Evolutionary conservation across 75 land plant genomes (phyloP).

Genomic region (Ceratopteris richardii): DNA sequence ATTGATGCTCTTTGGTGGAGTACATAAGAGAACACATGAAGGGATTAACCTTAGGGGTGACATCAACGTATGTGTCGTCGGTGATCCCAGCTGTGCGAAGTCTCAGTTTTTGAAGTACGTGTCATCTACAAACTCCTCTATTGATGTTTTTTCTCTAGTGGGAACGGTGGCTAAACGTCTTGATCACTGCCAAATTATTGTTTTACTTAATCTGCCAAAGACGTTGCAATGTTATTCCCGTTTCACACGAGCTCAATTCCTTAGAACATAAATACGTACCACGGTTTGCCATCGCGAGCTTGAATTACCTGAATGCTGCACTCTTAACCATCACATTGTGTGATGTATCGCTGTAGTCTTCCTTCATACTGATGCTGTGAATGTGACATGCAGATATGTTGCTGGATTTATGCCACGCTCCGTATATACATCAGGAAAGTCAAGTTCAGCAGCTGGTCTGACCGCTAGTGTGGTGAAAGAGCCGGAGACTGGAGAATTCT

Average conservation of each 20-base stretch:
- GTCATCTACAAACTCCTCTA: background rate
- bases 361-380: too few relatives aligned
- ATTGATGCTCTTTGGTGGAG: slow-evolving; percentile 96
- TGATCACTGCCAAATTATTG: too few relatives aligned
- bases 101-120: slow-evolving; percentile 83
- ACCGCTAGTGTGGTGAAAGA: slow-evolving; percentile 98
- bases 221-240: too few relatives aligned
- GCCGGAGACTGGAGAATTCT: slow-evolving; percentile 98
- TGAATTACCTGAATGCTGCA: too few relatives aligned
- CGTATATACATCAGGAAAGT: slow-evolving; percentile 96
- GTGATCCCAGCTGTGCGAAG: slow-evolving; percentile 98
- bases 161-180: too few relatives aligned
- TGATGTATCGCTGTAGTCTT: too few relatives aligned
- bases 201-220: too few relatives aligned
- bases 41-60: slow-evolving; percentile 97
- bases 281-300: too few relatives aligned
- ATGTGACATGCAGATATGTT: slow-evolving; percentile 86
- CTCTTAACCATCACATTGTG: too few relatives aligned
- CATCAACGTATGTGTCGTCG: slow-evolving; percentile 95
- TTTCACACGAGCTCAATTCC: too few relatives aligned
- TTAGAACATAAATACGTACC: too few relatives aligned
- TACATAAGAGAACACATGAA: slow-evolving; percentile 91
- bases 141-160: too few relatives aligned
- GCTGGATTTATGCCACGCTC: slow-evolving; percentile 75
- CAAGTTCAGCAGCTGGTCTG: slow-evolving; percentile 95